phyloP scores from a whole-genome alignment of 768 basidiomycete species.

The Termitomyces sp. region DNA sequence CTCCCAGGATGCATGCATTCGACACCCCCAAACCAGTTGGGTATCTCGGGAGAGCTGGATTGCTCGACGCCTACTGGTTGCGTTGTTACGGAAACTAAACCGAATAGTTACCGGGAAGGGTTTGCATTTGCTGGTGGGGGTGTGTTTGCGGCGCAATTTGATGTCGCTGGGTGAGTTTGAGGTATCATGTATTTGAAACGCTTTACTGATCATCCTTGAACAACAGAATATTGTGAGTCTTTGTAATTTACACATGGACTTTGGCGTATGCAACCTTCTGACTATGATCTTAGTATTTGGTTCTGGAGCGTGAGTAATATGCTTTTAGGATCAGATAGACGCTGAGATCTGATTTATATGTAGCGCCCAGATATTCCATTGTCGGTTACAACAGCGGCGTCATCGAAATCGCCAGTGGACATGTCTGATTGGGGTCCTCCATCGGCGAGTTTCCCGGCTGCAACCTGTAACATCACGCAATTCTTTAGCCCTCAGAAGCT shows the following conservation, averaged over 20 bases:
- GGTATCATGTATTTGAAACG: neutral
- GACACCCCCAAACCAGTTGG: slow-evolving; percentile 36
- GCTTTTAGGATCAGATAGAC: neutral
- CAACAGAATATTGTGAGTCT: slow-evolving; percentile 22
- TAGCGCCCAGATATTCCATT: slow-evolving; percentile 32
- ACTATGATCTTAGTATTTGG: slow-evolving; percentile 29
- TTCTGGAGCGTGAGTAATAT: slow-evolving; percentile 36
- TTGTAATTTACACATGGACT: neutral
- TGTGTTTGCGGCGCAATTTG: slow-evolving; percentile 71
- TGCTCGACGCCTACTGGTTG: slow-evolving; percentile 64
- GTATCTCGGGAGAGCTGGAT: slow-evolving; percentile 44
- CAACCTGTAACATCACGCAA: slow-evolving; percentile 33
- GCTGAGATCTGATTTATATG: slow-evolving; percentile 13
- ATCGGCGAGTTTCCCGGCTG: slow-evolving; percentile 31
- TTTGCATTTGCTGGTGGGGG: slow-evolving; percentile 73
- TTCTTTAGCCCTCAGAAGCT: slow-evolving; percentile 42
- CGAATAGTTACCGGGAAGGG: slow-evolving; percentile 57
- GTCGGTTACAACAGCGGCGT: slow-evolving; percentile 21
- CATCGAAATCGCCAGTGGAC: slow-evolving; percentile 26
- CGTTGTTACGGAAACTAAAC: slow-evolving; percentile 49
- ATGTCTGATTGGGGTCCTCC: slow-evolving; percentile 38
- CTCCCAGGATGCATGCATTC: slow-evolving; percentile 33
- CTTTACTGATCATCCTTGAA: neutral
- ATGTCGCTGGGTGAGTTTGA: slow-evolving; percentile 28
- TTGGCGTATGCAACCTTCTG: neutral